Evolutionary conservation across 2,329 filamentous ascomycete genomes (phyloP).

Genomic region (Akanthomyces muscarius): DNA sequence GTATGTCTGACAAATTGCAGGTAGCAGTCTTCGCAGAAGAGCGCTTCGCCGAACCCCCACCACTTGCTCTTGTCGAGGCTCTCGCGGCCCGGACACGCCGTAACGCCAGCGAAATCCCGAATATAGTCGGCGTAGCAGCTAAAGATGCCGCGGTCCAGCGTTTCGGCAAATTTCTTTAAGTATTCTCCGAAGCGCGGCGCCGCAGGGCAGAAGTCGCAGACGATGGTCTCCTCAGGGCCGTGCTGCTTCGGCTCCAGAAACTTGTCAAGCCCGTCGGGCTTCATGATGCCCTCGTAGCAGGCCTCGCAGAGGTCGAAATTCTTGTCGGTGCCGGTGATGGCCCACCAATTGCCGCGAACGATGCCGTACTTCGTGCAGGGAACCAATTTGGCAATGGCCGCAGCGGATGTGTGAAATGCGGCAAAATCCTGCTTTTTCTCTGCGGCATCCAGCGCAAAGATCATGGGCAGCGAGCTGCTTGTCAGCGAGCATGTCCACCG

Average conservation of each 20-base stretch:
- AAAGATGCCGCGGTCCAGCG: slow-evolving; percentile 31
- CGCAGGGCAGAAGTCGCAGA: slow-evolving; percentile 30
- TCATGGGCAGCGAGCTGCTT: slow-evolving; percentile 22
- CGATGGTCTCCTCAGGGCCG: slow-evolving; percentile 20
- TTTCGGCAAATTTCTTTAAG: slow-evolving; percentile 27
- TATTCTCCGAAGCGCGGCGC: slow-evolving; percentile 26
- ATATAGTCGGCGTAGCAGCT: slow-evolving; percentile 28
- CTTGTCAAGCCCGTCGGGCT: slow-evolving; percentile 23
- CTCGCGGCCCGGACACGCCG: slow-evolving; percentile 28
- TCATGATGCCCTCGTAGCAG: slow-evolving; percentile 30
- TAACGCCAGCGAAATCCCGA: slow-evolving; percentile 27
- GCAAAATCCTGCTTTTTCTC: slow-evolving; percentile 25
- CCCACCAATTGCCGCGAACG: slow-evolving; percentile 33
- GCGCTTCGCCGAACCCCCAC: slow-evolving; percentile 33
- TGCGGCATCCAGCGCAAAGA: slow-evolving; percentile 26
- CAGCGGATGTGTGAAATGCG: slow-evolving; percentile 27
- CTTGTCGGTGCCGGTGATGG: slow-evolving; percentile 23
- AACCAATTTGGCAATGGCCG: slow-evolving; percentile 22
- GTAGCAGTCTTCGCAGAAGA: slow-evolving; percentile 35
- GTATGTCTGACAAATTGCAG: slow-evolving; percentile 29
- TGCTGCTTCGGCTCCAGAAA: slow-evolving; percentile 29
- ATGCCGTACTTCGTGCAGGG: slow-evolving; percentile 30
- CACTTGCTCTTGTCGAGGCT: slow-evolving; percentile 26
- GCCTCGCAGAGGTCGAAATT: slow-evolving; percentile 31
- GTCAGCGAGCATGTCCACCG: slow-evolving; percentile 27